A percentile compares a stretch with the other conserved stretches of the same genome.
Evolutionary conservation across 768 basidiomycete species (phyloP).

Genomic region (Leccinum subgranulosum): DNA sequence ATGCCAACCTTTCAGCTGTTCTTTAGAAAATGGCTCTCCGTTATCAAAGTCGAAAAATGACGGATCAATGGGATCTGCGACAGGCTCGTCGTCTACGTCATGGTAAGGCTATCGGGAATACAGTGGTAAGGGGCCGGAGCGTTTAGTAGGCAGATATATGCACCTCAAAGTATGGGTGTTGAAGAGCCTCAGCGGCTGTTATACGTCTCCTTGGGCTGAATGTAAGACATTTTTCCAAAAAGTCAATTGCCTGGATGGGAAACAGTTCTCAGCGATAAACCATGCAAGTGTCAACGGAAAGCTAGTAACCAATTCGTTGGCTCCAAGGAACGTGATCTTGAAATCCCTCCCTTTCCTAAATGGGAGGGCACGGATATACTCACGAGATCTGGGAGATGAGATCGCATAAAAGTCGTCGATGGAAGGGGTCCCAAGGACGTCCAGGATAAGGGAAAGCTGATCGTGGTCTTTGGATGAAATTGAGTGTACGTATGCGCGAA

Average conservation of each 20-base stretch:
- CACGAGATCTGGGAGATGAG: constrained; percentile 71
- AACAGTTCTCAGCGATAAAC: neutral
- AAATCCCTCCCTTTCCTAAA: constrained; percentile 82
- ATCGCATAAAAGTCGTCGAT: constrained; percentile 96
- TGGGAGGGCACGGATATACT: constrained; percentile 85
- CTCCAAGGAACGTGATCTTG: constrained; percentile 64
- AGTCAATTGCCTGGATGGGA: constrained; percentile 58
- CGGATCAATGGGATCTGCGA: constrained; percentile 69
- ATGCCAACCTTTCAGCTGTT: constrained; percentile 60
- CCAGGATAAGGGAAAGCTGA: constrained; percentile 88
- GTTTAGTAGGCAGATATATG: constrained; percentile 9
- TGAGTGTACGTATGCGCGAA: neutral
- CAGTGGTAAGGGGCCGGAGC: neutral
- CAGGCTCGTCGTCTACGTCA: constrained; percentile 86
- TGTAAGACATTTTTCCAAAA: constrained; percentile 77
- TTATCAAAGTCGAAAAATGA: constrained; percentile 84
- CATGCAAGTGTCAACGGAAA: neutral
- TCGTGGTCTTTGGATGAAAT: constrained; percentile 66
- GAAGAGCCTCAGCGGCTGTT: constrained; percentile 81
- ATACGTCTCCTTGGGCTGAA: constrained; percentile 87
- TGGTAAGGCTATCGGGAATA: constrained; percentile 64
- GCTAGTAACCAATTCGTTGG: constrained; percentile 61
- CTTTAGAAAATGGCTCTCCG: constrained; percentile 59
- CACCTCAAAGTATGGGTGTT: constrained; percentile 87
- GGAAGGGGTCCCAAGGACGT: constrained; percentile 87